Percentiles rank a stretch among this genome's conserved stretches.
These are phyloP conservation scores for Septoria petroselini DNA, from an alignment of 2,329 filamentous ascomycete species.

Conservation along the genomic window DNA sequence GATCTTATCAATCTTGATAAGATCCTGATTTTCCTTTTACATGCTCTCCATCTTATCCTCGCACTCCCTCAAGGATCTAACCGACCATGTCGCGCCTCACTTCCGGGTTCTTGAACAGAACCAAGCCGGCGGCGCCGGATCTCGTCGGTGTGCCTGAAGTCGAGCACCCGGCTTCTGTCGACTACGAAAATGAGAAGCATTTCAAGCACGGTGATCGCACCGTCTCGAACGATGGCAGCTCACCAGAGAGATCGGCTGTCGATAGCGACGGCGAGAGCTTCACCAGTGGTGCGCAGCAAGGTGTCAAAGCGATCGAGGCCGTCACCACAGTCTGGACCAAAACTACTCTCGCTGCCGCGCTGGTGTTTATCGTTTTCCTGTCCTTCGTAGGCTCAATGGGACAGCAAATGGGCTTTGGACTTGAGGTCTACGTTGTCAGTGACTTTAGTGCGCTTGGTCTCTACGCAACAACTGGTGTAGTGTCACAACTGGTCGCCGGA, in stretches of 20 bases:
- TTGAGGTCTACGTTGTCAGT: slow-evolving; percentile 41
- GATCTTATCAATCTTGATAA: slow-evolving; percentile 6
- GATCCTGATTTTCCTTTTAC: neutral
- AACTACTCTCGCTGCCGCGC: slow-evolving; percentile 24
- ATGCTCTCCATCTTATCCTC: neutral
- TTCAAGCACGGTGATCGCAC: slow-evolving; percentile 5
- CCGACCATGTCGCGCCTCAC: slow-evolving; percentile 4
- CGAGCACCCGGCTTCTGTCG: neutral
- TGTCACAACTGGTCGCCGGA: slow-evolving; percentile 2
- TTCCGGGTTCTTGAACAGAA: slow-evolving; percentile 3
- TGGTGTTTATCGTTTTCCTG: slow-evolving; percentile 34
- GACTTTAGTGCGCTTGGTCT: slow-evolving; percentile 41
- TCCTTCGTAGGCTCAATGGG: slow-evolving; percentile 10
- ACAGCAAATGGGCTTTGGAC: slow-evolving; percentile 21
- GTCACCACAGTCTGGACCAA: slow-evolving; percentile 43
- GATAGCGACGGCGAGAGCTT: slow-evolving; percentile 9
- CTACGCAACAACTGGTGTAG: slow-evolving; percentile 47
- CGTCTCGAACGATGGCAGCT: neutral
- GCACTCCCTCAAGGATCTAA: neutral
- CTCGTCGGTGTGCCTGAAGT: slow-evolving; percentile 2
- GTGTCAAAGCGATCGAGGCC: slow-evolving; percentile 43
- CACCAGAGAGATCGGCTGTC: neutral
- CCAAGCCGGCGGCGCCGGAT: slow-evolving; percentile 8
- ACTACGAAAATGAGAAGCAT: slow-evolving; percentile 2
- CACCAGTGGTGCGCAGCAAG: slow-evolving; percentile 34